Percentiles rank a stretch among this genome's conserved stretches.
phyloP scores from a whole-genome alignment of 1,284 basidiomycete genomes.

The Naganishia albida region DNA sequence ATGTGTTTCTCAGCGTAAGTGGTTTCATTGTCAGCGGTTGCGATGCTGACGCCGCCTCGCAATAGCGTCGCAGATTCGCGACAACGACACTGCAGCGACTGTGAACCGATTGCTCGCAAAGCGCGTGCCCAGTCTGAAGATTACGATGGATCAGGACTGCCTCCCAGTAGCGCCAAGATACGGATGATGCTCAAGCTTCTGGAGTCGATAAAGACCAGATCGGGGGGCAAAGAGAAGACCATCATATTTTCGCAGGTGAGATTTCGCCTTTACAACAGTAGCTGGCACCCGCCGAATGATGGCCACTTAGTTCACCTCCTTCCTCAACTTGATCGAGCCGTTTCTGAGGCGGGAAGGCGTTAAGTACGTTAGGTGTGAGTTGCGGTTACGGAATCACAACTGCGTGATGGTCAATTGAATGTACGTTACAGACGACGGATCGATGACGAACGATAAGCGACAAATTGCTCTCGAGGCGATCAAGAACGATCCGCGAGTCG shows the following conservation, averaged over 20 bases:
- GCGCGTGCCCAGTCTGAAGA: slow-evolving; percentile 30
- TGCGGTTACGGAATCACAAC: background rate
- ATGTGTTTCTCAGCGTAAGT: slow-evolving; percentile 71
- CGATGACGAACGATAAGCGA: slow-evolving; percentile 74
- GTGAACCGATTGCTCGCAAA: slow-evolving; percentile 48
- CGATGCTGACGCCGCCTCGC: slow-evolving; percentile 15
- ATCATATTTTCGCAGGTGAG: slow-evolving; percentile 63
- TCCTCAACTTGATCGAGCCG: slow-evolving; percentile 82
- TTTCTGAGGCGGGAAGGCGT: slow-evolving; percentile 70
- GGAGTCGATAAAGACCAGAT: slow-evolving; percentile 65
- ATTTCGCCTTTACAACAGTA: background rate
- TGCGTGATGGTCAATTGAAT: background rate
- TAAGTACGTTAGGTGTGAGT: slow-evolving; percentile 81
- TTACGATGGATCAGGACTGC: slow-evolving; percentile 47
- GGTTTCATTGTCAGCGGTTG: background rate
- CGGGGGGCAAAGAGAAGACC: slow-evolving; percentile 72
- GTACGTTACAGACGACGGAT: slow-evolving; percentile 71
- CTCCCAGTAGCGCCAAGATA: slow-evolving; percentile 82
- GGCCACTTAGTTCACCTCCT: slow-evolving; percentile 73
- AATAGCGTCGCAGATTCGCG: slow-evolving; percentile 35
- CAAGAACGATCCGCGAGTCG: slow-evolving; percentile 61
- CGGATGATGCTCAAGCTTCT: slow-evolving; percentile 77
- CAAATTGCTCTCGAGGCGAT: slow-evolving; percentile 74
- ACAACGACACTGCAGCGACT: slow-evolving; percentile 62
- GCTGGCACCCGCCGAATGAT: background rate